A percentile compares a stretch with the other conserved stretches of the same genome.
phyloP scores from a whole-genome alignment of 192 early-diverging fungal species.

The Umbelopsis isabellina region DNA sequence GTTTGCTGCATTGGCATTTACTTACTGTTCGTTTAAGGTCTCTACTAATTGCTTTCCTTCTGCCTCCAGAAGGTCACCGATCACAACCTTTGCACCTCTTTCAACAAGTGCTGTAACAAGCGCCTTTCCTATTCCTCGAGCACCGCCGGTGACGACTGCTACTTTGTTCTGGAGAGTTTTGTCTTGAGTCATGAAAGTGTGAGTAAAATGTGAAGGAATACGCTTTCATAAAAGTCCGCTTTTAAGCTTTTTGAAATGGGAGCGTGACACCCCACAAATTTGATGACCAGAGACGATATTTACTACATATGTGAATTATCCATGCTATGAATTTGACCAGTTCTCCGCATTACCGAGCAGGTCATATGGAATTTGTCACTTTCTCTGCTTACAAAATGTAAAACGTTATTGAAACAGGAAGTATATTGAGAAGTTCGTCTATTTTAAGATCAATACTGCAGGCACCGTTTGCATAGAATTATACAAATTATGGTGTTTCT shows the following conservation, averaged over 20 bases:
- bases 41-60: slow-evolving; percentile 24
- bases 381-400: too few species aligned
- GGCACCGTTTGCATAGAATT: too few species aligned
- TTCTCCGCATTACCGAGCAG: too few species aligned
- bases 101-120: slow-evolving; percentile 82
- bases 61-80: slow-evolving; percentile 36
- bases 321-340: background rate
- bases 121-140: slow-evolving; percentile 83
- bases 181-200: slow-evolving; percentile 1
- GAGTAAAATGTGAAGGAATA: background rate
- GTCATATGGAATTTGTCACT: too few species aligned
- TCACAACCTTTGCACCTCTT: slow-evolving; percentile 52
- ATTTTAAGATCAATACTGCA: too few species aligned
- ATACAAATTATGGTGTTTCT: too few species aligned
- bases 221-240: background rate
- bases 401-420: too few species aligned
- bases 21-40: slow-evolving; percentile 19
- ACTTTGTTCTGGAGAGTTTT: slow-evolving; percentile 11
- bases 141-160: slow-evolving; percentile 81
- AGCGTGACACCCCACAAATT: background rate
- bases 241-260: background rate
- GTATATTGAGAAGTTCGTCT: too few species aligned
- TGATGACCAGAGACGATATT: background rate
- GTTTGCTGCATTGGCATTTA: background rate
- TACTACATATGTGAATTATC: background rate